Conservation (phyloP, 176 grass and related monocot genomes). For the Bonia amplexicaulis region DNA sequence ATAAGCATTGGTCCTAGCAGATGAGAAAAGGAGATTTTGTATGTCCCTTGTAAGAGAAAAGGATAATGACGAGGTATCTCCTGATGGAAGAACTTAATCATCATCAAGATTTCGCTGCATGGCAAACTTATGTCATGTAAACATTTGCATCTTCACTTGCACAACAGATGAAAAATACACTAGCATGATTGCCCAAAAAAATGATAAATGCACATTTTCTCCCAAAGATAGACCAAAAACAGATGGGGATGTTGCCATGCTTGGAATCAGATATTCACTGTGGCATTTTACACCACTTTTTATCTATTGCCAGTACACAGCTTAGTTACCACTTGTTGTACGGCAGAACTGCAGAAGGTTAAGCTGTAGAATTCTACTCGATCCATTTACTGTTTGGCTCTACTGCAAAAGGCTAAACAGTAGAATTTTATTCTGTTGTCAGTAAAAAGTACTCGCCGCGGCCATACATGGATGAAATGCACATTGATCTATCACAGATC, state of each 20-base stretch:
- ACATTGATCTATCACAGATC: background rate
- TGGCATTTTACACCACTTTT: background rate
- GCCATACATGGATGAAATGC: background rate
- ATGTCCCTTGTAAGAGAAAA: constrained; percentile 12
- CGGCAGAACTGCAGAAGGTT: background rate
- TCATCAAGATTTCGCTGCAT: background rate
- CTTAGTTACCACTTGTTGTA: background rate
- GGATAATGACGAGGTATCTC: background rate
- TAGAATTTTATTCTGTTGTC: background rate
- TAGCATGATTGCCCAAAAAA: background rate
- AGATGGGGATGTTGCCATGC: background rate
- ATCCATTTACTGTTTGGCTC: background rate
- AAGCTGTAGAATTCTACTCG: background rate
- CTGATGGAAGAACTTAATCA: background rate
- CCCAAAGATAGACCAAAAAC: background rate
- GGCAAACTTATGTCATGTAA: background rate
- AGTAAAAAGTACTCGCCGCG: background rate
- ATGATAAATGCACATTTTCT: background rate
- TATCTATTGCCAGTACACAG: background rate
- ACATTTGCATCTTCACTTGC: constrained; percentile 5
- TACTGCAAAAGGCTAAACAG: background rate
- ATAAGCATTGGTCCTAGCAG: background rate
- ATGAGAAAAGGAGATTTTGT: background rate
- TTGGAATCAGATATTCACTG: background rate
- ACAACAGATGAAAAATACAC: background rate